These are phyloP conservation scores for Phytophthora hibernalis DNA, from an alignment of 352 stramenopile species.

Conservation along the genomic window DNA sequence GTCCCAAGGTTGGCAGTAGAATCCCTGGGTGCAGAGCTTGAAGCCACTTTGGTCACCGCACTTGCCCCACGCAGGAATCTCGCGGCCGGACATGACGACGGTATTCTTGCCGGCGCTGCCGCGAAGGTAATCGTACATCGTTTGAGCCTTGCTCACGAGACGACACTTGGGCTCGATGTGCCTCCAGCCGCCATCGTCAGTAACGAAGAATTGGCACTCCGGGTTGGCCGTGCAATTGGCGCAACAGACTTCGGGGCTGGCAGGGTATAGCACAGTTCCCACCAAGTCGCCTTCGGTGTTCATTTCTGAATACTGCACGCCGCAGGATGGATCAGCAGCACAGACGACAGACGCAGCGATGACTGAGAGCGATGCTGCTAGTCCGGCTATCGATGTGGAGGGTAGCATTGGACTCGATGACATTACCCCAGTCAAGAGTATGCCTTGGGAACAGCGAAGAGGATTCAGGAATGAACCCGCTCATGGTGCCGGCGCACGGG, in stretches of 20 bases:
- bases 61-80: slow-evolving; percentile 26
- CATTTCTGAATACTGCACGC: slow-evolving; percentile 22
- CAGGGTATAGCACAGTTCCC: slow-evolving; percentile 25
- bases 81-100: slow-evolving; percentile 26
- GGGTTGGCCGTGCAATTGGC: slow-evolving; percentile 25
- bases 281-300: slow-evolving; percentile 27
- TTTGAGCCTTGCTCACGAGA: slow-evolving; percentile 27
- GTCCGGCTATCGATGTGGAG: not conserved
- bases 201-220: slow-evolving; percentile 34
- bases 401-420: slow-evolving; percentile 7
- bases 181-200: slow-evolving; percentile 26
- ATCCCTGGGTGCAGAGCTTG: slow-evolving; percentile 28
- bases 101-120: slow-evolving; percentile 24
- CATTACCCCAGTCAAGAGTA: not conserved
- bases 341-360: not conserved
- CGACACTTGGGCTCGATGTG: slow-evolving; percentile 29
- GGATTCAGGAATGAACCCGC: slow-evolving; percentile 10
- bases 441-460: slow-evolving; percentile 9
- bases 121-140: slow-evolving; percentile 18
- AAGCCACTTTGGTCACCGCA: slow-evolving; percentile 31
- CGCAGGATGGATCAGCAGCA: slow-evolving; percentile 27
- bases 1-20: slow-evolving; percentile 51
- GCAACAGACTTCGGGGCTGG: slow-evolving; percentile 29
- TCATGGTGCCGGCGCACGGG: not conserved
- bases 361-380: not conserved